phyloP scores from a whole-genome alignment of 345 rosid genomes.

The Limnanthes douglasii region DNA sequence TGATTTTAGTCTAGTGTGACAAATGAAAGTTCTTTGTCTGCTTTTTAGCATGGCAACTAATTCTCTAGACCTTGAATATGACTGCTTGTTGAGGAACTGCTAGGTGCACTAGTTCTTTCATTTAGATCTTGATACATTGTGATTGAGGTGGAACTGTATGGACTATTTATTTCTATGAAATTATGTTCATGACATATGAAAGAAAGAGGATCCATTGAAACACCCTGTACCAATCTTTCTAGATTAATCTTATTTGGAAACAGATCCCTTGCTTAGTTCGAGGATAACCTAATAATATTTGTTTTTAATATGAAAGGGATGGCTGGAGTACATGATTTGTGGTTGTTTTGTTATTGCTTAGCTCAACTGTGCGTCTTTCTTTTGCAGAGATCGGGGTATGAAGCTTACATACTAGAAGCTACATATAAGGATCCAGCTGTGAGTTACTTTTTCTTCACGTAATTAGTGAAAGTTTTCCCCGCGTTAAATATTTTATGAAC shows the following conservation, averaged over 20 bases:
- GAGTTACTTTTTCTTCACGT: slow-evolving; percentile 15
- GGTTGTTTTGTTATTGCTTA: slow-evolving; percentile 3
- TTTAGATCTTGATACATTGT: too few relatives aligned
- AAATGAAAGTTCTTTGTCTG: too few relatives aligned
- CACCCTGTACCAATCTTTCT: background rate
- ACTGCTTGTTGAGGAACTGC: too few relatives aligned
- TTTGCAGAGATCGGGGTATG: slow-evolving; percentile 86
- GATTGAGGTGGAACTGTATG: background rate
- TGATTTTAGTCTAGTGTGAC: too few relatives aligned
- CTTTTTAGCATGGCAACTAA: too few relatives aligned
- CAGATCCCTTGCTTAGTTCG: background rate
- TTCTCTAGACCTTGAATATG: too few relatives aligned
- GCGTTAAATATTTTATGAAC: background rate
- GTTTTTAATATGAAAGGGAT: too few relatives aligned
- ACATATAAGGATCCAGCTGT: slow-evolving; percentile 85
- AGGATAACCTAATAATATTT: background rate
- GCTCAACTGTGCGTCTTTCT: slow-evolving; percentile 14
- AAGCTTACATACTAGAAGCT: slow-evolving; percentile 78
- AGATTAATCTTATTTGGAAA: background rate
- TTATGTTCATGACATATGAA: background rate
- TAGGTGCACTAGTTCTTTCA: too few relatives aligned
- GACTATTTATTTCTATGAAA: background rate
- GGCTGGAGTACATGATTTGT: too few relatives aligned
- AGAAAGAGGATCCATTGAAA: background rate
- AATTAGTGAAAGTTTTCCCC: background rate